A percentile compares a stretch with the other conserved stretches of the same genome.
These are phyloP conservation scores for Agaricus subrufescens DNA, from an alignment of 768 basidiomycete species.

Conservation along the genomic window DNA sequence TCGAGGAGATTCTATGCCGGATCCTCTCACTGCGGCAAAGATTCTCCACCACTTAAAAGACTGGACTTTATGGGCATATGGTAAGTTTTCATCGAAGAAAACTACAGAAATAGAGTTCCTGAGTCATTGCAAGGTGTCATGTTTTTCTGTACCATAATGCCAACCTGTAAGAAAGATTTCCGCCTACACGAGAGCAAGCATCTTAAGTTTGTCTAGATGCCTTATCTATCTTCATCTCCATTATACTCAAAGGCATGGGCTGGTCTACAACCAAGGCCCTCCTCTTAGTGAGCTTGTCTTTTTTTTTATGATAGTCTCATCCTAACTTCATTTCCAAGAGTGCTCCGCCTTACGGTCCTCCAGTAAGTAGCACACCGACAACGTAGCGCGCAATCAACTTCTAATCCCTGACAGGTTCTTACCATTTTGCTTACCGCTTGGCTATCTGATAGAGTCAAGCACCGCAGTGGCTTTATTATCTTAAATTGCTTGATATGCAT, in stretches of 20 bases:
- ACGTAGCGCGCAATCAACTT: constrained; percentile 12
- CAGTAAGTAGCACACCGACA: constrained; percentile 5
- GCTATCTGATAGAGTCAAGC: constrained; percentile 9
- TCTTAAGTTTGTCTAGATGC: neutral
- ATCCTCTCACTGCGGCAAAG: constrained; percentile 22
- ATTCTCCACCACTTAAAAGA: constrained; percentile 24
- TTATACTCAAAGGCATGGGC: constrained; percentile 10
- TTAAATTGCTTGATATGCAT: constrained; percentile 5
- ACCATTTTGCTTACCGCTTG: constrained; percentile 9
- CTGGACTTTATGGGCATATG: constrained; percentile 28
- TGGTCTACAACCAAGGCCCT: constrained; percentile 7
- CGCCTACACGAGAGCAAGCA: neutral
- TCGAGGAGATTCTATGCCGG: constrained; percentile 26
- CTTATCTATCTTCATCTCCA: constrained; percentile 13
- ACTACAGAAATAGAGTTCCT: neutral
- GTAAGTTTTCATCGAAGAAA: constrained; percentile 10
- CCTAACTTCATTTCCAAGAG: neutral
- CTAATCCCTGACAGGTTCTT: constrained; percentile 16
- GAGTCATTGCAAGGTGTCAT: constrained; percentile 18
- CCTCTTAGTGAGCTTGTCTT: neutral
- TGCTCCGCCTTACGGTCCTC: constrained; percentile 7
- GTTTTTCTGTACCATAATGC: constrained; percentile 24
- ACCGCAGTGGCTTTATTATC: constrained; percentile 10
- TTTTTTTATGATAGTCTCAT: neutral
- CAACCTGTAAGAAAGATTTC: constrained; percentile 20